A percentile compares a stretch with the other conserved stretches of the same genome.
These are phyloP conservation scores for Saprolegnia parasitica DNA, from an alignment of 352 stramenopile species.

Conservation along the genomic window DNA sequence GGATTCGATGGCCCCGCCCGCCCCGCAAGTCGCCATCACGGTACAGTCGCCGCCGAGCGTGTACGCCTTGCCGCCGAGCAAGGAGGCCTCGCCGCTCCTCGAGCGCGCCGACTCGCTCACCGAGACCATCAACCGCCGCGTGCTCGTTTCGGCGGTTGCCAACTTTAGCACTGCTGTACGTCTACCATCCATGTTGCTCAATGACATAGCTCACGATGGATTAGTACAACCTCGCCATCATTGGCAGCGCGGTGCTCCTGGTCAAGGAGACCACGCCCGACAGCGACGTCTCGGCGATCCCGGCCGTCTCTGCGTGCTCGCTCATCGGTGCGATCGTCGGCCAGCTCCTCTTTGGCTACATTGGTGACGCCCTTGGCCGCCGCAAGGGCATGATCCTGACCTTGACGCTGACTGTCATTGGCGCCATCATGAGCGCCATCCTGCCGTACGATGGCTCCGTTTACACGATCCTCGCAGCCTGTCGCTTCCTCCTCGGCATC, in stretches of 20 bases:
- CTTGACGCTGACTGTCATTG: constrained; percentile 60
- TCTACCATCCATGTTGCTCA: neutral
- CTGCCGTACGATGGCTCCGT: constrained; percentile 53
- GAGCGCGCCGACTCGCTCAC: constrained; percentile 16
- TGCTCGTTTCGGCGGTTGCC: constrained; percentile 64
- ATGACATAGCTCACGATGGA: neutral
- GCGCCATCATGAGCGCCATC: constrained; percentile 49
- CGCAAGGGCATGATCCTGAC: constrained; percentile 75
- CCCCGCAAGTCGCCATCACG: neutral
- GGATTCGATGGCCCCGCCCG: neutral
- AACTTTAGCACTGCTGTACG: constrained; percentile 76
- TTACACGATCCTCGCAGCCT: constrained; percentile 59
- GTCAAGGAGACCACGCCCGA: constrained; percentile 36
- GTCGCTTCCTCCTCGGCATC: constrained; percentile 66
- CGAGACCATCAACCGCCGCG: constrained; percentile 30
- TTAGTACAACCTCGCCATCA: constrained; percentile 76
- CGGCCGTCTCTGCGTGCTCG: constrained; percentile 61
- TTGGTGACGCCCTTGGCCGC: constrained; percentile 59
- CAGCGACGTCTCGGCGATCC: constrained; percentile 46
- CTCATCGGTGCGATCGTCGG: constrained; percentile 73
- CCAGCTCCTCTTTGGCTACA: constrained; percentile 76
- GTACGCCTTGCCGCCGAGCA: neutral
- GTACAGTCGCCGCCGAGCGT: neutral
- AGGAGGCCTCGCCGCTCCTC: constrained; percentile 11
- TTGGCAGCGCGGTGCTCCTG: constrained; percentile 59